These are phyloP conservation scores for Tulasnella sp. DNA, from an alignment of 768 basidiomycete genomes.

Conservation along the genomic window DNA sequence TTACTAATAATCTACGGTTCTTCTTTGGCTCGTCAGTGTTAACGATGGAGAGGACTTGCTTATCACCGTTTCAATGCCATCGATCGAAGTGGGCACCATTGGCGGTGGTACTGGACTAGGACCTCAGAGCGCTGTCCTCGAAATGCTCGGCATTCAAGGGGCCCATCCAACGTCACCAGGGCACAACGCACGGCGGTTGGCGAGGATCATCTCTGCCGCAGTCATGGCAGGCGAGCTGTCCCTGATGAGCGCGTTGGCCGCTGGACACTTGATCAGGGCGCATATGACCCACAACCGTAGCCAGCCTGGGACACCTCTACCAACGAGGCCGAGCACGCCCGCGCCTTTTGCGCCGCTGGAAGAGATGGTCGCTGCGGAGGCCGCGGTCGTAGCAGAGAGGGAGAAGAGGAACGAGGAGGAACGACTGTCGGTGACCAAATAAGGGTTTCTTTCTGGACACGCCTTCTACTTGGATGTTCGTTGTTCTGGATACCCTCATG, in stretches of 20 bases:
- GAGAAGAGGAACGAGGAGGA: slow-evolving; percentile 12
- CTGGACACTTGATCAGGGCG: slow-evolving; percentile 87
- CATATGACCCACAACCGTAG: slow-evolving; percentile 90
- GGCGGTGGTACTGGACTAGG: slow-evolving; percentile 91
- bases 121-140: slow-evolving; percentile 82
- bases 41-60: slow-evolving; percentile 86
- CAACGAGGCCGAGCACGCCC: slow-evolving; percentile 28
- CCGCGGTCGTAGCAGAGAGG: slow-evolving; percentile 12
- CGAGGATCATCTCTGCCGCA: slow-evolving; percentile 77
- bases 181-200: slow-evolving; percentile 78
- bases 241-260: slow-evolving; percentile 83
- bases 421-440: neutral
- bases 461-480: neutral
- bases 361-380: slow-evolving; percentile 3
- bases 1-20: slow-evolving; percentile 9
- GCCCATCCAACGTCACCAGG: slow-evolving; percentile 82
- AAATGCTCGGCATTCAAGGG: slow-evolving; percentile 88
- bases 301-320: slow-evolving; percentile 64
- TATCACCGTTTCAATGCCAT: slow-evolving; percentile 96
- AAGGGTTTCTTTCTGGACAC: too few relatives aligned
- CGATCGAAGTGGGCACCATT: slow-evolving; percentile 95
- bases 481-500: neutral
- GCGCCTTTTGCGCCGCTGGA: slow-evolving; percentile 21
- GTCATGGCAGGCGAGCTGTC: slow-evolving; percentile 98
- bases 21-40: slow-evolving; percentile 37